phyloP scores from a whole-genome alignment of 2,329 filamentous ascomycete genomes.

The Colletotrichum musae region DNA sequence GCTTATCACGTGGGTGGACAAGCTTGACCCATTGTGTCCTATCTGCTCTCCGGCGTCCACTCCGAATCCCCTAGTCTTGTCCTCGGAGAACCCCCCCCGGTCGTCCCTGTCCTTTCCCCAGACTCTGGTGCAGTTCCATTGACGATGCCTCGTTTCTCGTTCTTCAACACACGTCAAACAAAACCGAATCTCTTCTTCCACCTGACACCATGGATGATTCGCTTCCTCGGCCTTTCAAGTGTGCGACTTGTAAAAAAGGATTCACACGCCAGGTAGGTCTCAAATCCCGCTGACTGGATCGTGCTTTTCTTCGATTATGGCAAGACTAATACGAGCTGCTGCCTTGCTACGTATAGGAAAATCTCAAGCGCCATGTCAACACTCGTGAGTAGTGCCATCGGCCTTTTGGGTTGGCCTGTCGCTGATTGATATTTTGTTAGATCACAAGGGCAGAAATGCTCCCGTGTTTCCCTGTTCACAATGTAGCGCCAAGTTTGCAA shows the following conservation, averaged over 20 bases:
- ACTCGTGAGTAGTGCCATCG: conserved; percentile 11
- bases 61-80: conserved; percentile 9
- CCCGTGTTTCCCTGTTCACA: conserved; percentile 20
- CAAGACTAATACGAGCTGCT: conserved; percentile 7
- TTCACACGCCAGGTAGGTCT: conserved; percentile 28
- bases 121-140: conserved; percentile 8
- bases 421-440: background rate
- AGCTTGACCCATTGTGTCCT: conserved; percentile 8
- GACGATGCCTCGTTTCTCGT: conserved; percentile 11
- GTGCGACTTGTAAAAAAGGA: conserved; percentile 27
- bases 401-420: too few species aligned
- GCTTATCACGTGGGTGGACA: conserved; percentile 30
- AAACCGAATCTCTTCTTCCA: background rate
- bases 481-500: conserved; percentile 21
- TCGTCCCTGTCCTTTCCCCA: conserved; percentile 9
- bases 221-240: conserved; percentile 32
- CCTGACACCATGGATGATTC: conserved; percentile 8
- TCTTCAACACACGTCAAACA: conserved; percentile 11
- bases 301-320: background rate
- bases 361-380: conserved; percentile 33
- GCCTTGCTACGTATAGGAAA: conserved; percentile 15
- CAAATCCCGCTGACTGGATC: background rate
- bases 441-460: conserved; percentile 30
- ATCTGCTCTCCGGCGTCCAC: conserved; percentile 5
- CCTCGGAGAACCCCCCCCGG: conserved; percentile 13